These are phyloP conservation scores for Verticillium klebahnii DNA, from an alignment of 2,329 filamentous ascomycete genomes.

Conservation along the genomic window DNA sequence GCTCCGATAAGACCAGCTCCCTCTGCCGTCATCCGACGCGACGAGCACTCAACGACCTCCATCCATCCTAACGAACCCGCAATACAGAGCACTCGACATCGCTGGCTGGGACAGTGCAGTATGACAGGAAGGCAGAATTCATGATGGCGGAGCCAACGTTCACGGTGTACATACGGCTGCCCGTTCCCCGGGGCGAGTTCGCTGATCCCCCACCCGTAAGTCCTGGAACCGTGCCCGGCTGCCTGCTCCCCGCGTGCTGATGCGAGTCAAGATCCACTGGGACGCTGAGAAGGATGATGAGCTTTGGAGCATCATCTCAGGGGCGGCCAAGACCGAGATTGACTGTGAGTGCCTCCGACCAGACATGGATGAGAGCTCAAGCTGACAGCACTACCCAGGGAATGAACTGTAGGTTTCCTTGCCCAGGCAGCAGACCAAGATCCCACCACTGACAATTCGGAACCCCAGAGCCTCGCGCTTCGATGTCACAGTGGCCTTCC, in stretches of 20 bases:
- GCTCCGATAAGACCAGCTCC: constrained; percentile 11
- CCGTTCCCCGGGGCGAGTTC: constrained; percentile 82
- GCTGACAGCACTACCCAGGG: constrained; percentile 46
- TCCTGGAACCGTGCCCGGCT: constrained; percentile 8
- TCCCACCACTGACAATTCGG: constrained; percentile 10
- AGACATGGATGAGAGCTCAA: neutral
- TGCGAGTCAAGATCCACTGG: constrained; percentile 69
- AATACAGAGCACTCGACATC: constrained; percentile 1
- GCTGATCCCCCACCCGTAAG: constrained; percentile 81
- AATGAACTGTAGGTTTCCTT: constrained; percentile 60
- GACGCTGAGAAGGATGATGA: constrained; percentile 79
- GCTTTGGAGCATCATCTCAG: constrained; percentile 86
- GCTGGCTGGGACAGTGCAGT: neutral
- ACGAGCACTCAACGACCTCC: constrained; percentile 7
- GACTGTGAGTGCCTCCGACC: constrained; percentile 60
- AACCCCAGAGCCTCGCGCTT: constrained; percentile 64
- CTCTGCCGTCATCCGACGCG: neutral
- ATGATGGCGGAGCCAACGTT: constrained; percentile 50
- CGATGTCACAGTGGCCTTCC: constrained; percentile 79
- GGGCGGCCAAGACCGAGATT: constrained; percentile 75
- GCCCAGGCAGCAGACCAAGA: constrained; percentile 3
- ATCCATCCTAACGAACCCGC: constrained; percentile 2
- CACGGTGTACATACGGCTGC: constrained; percentile 85
- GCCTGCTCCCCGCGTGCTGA: constrained; percentile 12
- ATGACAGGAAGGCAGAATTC: constrained; percentile 6